Evolutionary conservation across 805 yeast species (phyloP).

Genomic region (Yarrowia divulgata): DNA sequence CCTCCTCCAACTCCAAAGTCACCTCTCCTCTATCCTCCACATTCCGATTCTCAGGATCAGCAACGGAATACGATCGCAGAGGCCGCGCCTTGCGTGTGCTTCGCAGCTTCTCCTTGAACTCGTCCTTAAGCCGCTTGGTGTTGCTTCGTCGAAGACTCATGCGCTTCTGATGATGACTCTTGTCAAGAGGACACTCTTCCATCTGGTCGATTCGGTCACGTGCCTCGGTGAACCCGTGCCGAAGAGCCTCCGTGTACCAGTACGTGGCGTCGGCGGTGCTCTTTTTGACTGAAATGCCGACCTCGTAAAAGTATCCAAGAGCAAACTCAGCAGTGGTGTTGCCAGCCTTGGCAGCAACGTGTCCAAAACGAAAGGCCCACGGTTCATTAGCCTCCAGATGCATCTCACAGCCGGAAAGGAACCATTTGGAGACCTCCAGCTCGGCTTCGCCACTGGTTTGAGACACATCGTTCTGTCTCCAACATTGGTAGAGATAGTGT

Average conservation of each 20-base stretch:
- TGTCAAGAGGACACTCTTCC: constrained; percentile 29
- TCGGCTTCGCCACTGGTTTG: constrained; percentile 49
- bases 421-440: constrained; percentile 61
- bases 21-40: background rate
- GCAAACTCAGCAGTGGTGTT: constrained; percentile 71
- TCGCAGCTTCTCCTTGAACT: constrained; percentile 31
- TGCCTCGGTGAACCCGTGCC: constrained; percentile 56
- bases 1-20: constrained; percentile 1
- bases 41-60: background rate
- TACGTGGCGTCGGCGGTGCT: constrained; percentile 56
- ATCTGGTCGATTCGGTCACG: constrained; percentile 45
- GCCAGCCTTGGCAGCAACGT: constrained; percentile 66
- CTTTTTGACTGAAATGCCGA: constrained; percentile 64
- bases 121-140: constrained; percentile 23
- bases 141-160: constrained; percentile 10
- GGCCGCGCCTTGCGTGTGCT: background rate
- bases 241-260: constrained; percentile 63
- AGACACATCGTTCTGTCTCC: constrained; percentile 40
- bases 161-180: constrained; percentile 22
- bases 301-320: constrained; percentile 70
- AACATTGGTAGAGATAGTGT: constrained; percentile 48
- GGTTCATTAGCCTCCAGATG: constrained; percentile 62
- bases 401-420: constrained; percentile 69
- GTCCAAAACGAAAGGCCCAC: constrained; percentile 74
- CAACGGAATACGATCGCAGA: constrained; percentile 8